Conservation (phyloP, 2,329 filamentous ascomycete species). For the Ophiocordyceps camponoti-floridani region DNA sequence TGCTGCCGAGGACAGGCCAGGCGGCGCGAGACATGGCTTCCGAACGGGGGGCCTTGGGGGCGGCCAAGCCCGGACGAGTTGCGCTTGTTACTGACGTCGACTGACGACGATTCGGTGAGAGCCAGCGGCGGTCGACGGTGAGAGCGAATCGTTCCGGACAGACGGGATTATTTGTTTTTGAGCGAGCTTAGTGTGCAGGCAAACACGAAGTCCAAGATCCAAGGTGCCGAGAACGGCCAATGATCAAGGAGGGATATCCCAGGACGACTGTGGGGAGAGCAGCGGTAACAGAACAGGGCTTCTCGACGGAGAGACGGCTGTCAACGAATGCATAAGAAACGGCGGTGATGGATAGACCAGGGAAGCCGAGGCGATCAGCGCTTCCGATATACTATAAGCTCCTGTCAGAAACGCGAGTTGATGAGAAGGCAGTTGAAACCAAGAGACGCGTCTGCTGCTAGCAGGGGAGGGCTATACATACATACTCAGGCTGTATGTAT, state of each 20-base stretch:
- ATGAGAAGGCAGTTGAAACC: not conserved
- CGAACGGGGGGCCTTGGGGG: not conserved
- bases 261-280: not conserved
- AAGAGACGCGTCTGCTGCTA: not conserved
- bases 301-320: not conserved
- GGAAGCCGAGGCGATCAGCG: not conserved
- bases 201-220: too few species aligned
- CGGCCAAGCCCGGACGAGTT: slow-evolving; percentile 1
- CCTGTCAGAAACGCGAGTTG: not conserved
- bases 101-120: too few species aligned
- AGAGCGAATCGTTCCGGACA: too few species aligned
- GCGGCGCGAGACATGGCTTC: slow-evolving; percentile 4
- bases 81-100: too few species aligned
- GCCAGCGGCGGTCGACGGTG: too few species aligned
- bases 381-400: not conserved
- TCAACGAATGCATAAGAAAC: not conserved
- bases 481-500: not conserved
- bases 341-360: too few species aligned
- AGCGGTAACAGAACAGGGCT: not conserved
- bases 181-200: too few species aligned
- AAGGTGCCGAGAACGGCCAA: not conserved
- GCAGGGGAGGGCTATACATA: not conserved
- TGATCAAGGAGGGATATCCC: not conserved
- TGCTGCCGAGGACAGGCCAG: slow-evolving; percentile 3
- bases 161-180: too few species aligned